Conservation (phyloP, 78 protist genomes). For the Polysphondylium violaceum region DNA sequence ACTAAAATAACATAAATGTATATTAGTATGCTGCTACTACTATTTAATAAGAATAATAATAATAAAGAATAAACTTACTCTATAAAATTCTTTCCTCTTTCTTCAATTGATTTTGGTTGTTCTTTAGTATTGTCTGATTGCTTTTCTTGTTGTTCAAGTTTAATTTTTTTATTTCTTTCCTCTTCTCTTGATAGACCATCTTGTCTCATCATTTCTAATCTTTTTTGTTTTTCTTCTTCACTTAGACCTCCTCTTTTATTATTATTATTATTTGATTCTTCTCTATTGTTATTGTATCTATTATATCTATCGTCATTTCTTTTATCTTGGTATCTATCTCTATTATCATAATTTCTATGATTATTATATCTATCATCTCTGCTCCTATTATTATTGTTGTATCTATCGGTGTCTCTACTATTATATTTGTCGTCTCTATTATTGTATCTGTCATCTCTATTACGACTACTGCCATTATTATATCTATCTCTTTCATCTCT, state of each 20-base stretch:
- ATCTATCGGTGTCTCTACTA: constrained; percentile 1
- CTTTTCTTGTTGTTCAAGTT: background rate
- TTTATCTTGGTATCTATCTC: constrained; percentile 33
- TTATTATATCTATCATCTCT: constrained; percentile 58
- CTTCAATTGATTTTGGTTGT: constrained; percentile 40
- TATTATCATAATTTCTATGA: too few species aligned
- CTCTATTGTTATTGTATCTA: background rate
- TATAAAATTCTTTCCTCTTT: constrained; percentile 51
- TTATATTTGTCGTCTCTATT: constrained; percentile 1
- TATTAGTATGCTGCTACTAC: background rate
- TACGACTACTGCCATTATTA: background rate
- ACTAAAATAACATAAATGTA: background rate
- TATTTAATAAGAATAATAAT: background rate
- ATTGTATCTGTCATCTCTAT: constrained; percentile 15
- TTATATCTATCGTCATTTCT: too few species aligned
- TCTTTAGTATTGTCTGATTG: background rate
- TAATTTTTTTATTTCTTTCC: constrained; percentile 30
- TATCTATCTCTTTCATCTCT: constrained; percentile 7
- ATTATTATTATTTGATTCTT: constrained; percentile 5
- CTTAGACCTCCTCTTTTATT: background rate
- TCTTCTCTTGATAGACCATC: constrained; percentile 30
- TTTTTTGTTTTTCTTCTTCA: constrained; percentile 60
- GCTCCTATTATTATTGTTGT: background rate
- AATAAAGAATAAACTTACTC: constrained; percentile 26
- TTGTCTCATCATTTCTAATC: constrained; percentile 51